A percentile compares a stretch with the other conserved stretches of the same genome.
Conservation (phyloP, 805 yeast species). For the Debaryomyces tyrocola region DNA sequence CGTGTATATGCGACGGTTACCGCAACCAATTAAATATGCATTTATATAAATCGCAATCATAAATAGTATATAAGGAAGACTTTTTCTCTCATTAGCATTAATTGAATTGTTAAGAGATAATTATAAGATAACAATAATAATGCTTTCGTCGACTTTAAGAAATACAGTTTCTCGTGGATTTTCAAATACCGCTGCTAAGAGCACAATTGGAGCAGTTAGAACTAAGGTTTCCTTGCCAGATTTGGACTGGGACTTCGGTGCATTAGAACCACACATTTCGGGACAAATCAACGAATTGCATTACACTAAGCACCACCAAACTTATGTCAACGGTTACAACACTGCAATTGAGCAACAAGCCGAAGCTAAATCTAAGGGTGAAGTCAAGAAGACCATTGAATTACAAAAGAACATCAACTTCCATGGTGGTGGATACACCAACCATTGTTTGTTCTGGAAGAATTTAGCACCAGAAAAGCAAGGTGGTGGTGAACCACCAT, state of each 20-base stretch:
- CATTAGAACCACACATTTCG: slow-evolving; percentile 49
- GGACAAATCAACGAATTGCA: slow-evolving; percentile 49
- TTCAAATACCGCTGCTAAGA: slow-evolving; percentile 6
- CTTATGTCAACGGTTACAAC: slow-evolving; percentile 49
- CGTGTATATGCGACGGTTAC: neutral
- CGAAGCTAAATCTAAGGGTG: slow-evolving; percentile 36
- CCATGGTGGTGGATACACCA: slow-evolving; percentile 53
- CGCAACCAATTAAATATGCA: slow-evolving; percentile 6
- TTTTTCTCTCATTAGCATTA: neutral
- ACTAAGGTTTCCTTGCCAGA: slow-evolving; percentile 39
- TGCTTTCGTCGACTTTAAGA: slow-evolving; percentile 17
- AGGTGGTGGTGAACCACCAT: slow-evolving; percentile 62
- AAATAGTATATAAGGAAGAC: neutral
- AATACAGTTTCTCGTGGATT: slow-evolving; percentile 9
- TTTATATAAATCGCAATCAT: slow-evolving; percentile 1
- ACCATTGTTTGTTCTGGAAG: slow-evolving; percentile 52
- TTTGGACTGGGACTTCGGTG: slow-evolving; percentile 47
- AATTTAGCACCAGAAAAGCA: slow-evolving; percentile 44
- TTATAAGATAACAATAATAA: slow-evolving; percentile 1
- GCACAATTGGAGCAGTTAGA: slow-evolving; percentile 22
- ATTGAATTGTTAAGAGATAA: neutral
- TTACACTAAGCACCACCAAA: slow-evolving; percentile 51
- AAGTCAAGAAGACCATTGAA: slow-evolving; percentile 41
- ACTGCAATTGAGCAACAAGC: slow-evolving; percentile 42
- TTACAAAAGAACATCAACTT: slow-evolving; percentile 47